Conservation (phyloP, 192 early-diverging fungal genomes). For the Backusella liffmaniae region DNA sequence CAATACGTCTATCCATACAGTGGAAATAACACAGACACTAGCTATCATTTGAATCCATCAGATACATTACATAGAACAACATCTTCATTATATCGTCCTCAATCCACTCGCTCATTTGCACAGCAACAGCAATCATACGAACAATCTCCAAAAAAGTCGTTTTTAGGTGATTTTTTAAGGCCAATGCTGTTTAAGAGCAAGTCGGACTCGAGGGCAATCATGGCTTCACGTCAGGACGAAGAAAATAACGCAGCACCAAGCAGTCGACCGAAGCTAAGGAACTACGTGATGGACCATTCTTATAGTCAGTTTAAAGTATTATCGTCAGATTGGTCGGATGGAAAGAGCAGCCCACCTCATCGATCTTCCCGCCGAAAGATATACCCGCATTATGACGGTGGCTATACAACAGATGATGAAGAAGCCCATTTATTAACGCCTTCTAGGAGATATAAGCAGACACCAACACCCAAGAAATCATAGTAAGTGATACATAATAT, state of each 20-base stretch:
- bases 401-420: slow-evolving; percentile 34
- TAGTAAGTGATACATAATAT: not conserved
- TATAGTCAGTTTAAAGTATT: not conserved
- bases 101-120: slow-evolving; percentile 13
- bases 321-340: not conserved
- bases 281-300: slow-evolving; percentile 25
- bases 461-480: not conserved
- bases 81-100: slow-evolving; percentile 12
- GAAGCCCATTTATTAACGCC: slow-evolving; percentile 12
- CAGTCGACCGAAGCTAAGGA: slow-evolving; percentile 19
- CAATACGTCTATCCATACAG: slow-evolving; percentile 33
- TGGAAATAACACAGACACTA: not conserved
- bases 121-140: not conserved
- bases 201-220: slow-evolving; percentile 5
- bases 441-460: not conserved
- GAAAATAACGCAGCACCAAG: not conserved
- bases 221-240: not conserved
- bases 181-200: slow-evolving; percentile 1
- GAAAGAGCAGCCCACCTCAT: not conserved
- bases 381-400: slow-evolving; percentile 14
- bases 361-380: slow-evolving; percentile 5
- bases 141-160: not conserved
- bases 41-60: slow-evolving; percentile 5
- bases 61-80: slow-evolving; percentile 12
- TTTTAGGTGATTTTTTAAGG: slow-evolving; percentile 15